phyloP scores from a whole-genome alignment of 148 eudicot species.

The Pharnaceum exiguum region DNA sequence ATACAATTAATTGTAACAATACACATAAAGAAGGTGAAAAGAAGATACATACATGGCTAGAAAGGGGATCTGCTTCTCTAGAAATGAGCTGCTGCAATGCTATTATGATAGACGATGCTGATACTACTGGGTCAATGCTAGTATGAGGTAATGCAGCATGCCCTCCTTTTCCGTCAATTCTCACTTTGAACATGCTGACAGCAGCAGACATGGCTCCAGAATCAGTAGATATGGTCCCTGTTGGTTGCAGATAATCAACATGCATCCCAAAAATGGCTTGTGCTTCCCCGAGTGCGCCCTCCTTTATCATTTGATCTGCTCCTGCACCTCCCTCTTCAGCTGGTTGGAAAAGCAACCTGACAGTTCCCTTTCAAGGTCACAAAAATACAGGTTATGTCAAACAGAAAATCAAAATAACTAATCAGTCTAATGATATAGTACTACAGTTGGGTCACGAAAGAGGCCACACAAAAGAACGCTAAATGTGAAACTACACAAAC shows the following conservation, averaged over 20 bases:
- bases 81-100: slow-evolving; percentile 71
- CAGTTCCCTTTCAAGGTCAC: slow-evolving; percentile 62
- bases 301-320: slow-evolving; percentile 76
- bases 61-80: slow-evolving; percentile 76
- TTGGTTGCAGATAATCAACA: slow-evolving; percentile 37
- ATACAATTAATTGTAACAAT: too few relatives aligned
- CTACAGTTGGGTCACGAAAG: too few relatives aligned
- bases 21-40: not conserved
- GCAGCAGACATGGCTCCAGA: slow-evolving; percentile 71
- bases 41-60: slow-evolving; percentile 44
- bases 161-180: slow-evolving; percentile 72
- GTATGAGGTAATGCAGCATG: slow-evolving; percentile 75
- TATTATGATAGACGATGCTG: slow-evolving; percentile 56
- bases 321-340: slow-evolving; percentile 97
- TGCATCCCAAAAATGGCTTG: slow-evolving; percentile 89
- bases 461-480: too few relatives aligned
- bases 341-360: slow-evolving; percentile 82
- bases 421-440: not conserved
- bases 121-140: slow-evolving; percentile 52
- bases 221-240: slow-evolving; percentile 51
- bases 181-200: slow-evolving; percentile 53
- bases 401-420: slow-evolving; percentile 3
- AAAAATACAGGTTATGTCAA: not conserved
- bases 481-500: too few relatives aligned
- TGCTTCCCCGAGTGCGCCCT: slow-evolving; percentile 76